Base-by-base conservation (phyloP, 768 basidiomycete species). In the Podaxis mareebaensis region DNA sequence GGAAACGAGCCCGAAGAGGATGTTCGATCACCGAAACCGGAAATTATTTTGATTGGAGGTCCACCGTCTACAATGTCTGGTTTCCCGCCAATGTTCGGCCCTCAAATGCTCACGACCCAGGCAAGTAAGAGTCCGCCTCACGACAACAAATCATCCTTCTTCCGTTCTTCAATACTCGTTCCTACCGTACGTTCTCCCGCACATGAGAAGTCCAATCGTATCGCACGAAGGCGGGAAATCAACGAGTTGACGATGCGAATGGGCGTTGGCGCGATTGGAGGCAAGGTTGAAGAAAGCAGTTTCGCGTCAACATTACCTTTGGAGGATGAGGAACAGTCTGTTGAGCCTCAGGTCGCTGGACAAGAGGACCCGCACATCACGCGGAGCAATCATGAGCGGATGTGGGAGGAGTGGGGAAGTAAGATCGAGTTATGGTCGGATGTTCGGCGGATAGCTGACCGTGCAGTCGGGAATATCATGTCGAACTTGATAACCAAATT, bases 241-340 rank as follows among this genome's bases (percentile, higher is more conserved):
- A 95, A 95, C 71, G 88, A 92, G 68, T 75, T 95, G 51, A 87
- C 85, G 0, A 89, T 92, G 81, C 85, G 91, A n/a, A 92, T 93
- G 86, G 93, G 85, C 4, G 80, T 93, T 40, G 90, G 89, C 38
- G 83, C 84, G 0, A 81, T 92, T 6, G 93, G 93, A 10, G 93
- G 93, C 11, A 68, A 77, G 6, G 70, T 93, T 5, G 86, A 85
- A 51, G 67, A 72, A 28, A 69, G n/a, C 65, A 65, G 53, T 68
- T 71, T 33, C 49, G 60, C 57, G 38, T 52, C 46, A 59, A 28
- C 57, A 33, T 46, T 22, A 24, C 22, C 59, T 22, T 26, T 57
- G n/a, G 68, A 69, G 20, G 33, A 53, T 46, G 39, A 39, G 10
- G 51, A 64, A 36, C 51, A 46, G 10, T n/a, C 66, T 30, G 20